A percentile compares a stretch with the other conserved stretches of the same genome.
phyloP scores from a whole-genome alignment of 176 grass and related monocot genomes.

The Dendrocalamus sinicus region DNA sequence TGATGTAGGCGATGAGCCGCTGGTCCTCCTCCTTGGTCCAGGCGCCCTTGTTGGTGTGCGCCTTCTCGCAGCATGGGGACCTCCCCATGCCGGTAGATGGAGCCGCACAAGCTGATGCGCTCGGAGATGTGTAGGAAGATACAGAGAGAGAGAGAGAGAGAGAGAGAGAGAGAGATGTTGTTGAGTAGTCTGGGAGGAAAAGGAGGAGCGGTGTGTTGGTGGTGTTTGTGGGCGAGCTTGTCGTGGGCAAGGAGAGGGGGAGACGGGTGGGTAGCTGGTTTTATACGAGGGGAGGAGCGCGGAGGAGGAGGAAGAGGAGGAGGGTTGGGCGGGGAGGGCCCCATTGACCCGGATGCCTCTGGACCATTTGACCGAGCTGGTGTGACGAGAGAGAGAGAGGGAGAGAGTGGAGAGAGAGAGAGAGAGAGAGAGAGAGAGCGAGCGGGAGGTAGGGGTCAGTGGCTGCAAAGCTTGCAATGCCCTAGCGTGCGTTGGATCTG shows the following conservation, averaged over 20 bases:
- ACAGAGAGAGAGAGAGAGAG: too few species aligned
- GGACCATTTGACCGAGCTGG: constrained; percentile 77
- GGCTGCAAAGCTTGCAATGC: constrained; percentile 36
- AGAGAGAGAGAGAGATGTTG: not conserved
- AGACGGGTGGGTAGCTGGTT: constrained; percentile 35
- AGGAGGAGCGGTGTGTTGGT: constrained; percentile 14
- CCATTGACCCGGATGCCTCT: constrained; percentile 58
- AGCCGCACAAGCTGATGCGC: not conserved
- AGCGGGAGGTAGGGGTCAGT: constrained; percentile 23
- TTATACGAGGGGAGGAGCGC: constrained; percentile 41
- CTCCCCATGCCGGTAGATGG: constrained; percentile 62
- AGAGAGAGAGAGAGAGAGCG: constrained; percentile 18
- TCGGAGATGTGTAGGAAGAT: not conserved
- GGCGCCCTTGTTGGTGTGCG: constrained; percentile 96
- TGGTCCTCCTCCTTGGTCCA: constrained; percentile 99
- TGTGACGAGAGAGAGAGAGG: constrained; percentile 39
- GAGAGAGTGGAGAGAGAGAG: constrained; percentile 38
- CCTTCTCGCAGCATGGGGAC: constrained; percentile 98
- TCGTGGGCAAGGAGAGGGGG: constrained; percentile 37
- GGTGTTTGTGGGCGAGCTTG: constrained; percentile 45
- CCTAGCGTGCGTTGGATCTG: constrained; percentile 59
- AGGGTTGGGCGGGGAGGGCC: constrained; percentile 29
- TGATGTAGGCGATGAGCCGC: constrained; percentile 88
- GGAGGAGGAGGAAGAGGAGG: not conserved
- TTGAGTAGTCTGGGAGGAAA: not conserved